Evolutionary conservation across 257 asterid species (phyloP), one percentile per base, ranked within the genome.

Genomic region (Lantana camara): DNA sequence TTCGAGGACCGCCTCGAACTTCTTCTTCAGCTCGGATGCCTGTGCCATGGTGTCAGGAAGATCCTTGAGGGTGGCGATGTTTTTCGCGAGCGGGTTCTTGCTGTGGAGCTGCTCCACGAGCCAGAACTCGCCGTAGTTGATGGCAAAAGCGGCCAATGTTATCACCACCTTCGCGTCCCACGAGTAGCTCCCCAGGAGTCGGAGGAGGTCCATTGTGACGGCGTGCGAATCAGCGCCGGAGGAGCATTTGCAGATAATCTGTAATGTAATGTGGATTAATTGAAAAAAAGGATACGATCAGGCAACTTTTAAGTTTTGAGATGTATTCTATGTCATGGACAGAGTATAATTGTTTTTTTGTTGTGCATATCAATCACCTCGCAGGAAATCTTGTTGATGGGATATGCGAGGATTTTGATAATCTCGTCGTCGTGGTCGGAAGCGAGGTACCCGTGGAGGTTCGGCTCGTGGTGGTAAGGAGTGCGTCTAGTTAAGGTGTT

Each of bases 71-170:
- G 76, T 60, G 13, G 85, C 82, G 53, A 87, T 74, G 77, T 71
- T 75, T 59, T 71, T 76, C 10, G 91, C 91, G 0, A 83, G 78
- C 16, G 73, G 73, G 34, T 80, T 72, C 40, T 65, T 64, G 17
- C 58, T 19, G 49, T 72, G 80, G 27, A 51, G 77, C 4, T 86
- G 88, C 79, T 76, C 82, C 17, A 82, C 79, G 22, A 87, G 83
- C 87, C 89, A 84, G 71, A 82, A 87, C 68, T 84, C 95, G 57
- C 91, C 95, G 63, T 84, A 87, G 74, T 73, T 78, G 75, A 82
- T 62, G 41, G 89, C 70, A 40, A 87, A 82, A 20, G 87, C 87
- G 0, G 87, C 89, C 9, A 80, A 63, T 34, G 81, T 56, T 4
- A 87, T 74, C n/a, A 78, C 83, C 7, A 73, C 75, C 77, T 87